These are phyloP conservation scores for Vaccinium corymbosum DNA, from an alignment of 148 eudicot genomes.

Conservation along the genomic window DNA sequence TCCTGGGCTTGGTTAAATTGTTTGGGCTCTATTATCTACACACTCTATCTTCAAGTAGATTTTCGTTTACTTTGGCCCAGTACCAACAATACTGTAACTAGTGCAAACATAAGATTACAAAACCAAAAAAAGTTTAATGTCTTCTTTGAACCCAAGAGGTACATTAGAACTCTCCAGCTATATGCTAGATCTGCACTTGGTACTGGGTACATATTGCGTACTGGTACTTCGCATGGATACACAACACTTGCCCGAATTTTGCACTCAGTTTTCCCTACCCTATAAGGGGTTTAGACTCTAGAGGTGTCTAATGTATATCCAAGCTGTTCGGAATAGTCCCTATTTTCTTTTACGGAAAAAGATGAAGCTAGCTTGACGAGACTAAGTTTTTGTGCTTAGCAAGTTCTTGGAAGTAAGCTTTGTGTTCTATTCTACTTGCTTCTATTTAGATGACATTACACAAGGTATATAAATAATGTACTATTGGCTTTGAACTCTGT, in stretches of 20 bases:
- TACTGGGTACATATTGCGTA: neutral
- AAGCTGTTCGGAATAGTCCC: too few species aligned
- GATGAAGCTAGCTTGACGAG: too few species aligned
- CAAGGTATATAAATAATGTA: neutral
- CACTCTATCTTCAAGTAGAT: neutral
- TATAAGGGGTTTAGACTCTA: too few species aligned
- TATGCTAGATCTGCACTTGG: neutral
- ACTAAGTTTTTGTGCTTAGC: neutral
- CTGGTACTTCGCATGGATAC: neutral
- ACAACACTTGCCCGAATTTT: too few species aligned
- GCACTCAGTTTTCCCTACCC: too few species aligned
- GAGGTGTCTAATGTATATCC: too few species aligned
- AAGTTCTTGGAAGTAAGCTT: neutral
- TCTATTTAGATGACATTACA: neutral
- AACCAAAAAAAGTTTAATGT: neutral
- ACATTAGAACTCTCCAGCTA: neutral
- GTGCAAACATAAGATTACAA: neutral
- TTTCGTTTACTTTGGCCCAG: neutral
- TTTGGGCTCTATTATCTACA: neutral
- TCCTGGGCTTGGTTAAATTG: neutral
- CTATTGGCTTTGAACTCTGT: conserved; percentile 1
- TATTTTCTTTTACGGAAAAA: too few species aligned
- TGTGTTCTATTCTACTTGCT: neutral
- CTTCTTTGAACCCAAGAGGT: neutral
- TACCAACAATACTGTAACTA: neutral